These are phyloP conservation scores for Chlamydomonas reinhardtii DNA, from an alignment of 163 green algal species.

Conservation along the genomic window DNA sequence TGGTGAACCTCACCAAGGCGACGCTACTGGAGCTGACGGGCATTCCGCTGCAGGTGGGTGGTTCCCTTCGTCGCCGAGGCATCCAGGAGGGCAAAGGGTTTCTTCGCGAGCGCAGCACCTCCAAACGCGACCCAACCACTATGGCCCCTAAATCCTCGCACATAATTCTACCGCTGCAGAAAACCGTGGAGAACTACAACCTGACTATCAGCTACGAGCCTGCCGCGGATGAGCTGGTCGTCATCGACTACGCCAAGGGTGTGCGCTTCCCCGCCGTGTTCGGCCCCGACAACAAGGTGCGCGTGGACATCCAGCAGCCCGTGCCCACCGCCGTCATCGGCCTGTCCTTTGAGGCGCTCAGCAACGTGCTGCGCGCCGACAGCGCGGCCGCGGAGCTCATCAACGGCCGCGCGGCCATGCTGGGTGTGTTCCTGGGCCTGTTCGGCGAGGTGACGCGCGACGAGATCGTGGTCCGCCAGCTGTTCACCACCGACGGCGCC, in stretches of 20 bases:
- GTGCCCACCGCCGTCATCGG: conserved; percentile 45
- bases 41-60: conserved; percentile 36
- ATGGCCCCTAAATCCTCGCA: background rate
- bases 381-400: conserved; percentile 38
- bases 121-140: background rate
- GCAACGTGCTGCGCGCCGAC: conserved; percentile 38
- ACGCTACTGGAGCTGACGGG: conserved; percentile 39
- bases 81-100: background rate
- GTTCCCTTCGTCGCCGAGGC: no score
- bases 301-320: conserved; percentile 3
- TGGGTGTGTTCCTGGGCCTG: conserved; percentile 37
- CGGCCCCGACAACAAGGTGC: conserved; percentile 45
- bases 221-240: conserved; percentile 29
- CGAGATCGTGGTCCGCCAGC: conserved; percentile 44
- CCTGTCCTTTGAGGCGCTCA: conserved; percentile 37
- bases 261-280: conserved; percentile 48
- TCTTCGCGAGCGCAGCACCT: background rate
- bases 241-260: conserved; percentile 47
- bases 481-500: conserved; percentile 37
- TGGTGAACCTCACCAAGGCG: background rate
- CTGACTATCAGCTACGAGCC: conserved; percentile 43
- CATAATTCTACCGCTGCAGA: background rate
- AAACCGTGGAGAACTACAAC: conserved; percentile 27
- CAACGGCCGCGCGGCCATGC: conserved; percentile 43
- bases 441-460: conserved; percentile 27